Percentiles rank a stretch among this genome's conserved stretches.
phyloP scores from a whole-genome alignment of 1,284 basidiomycete genomes.

The Cryptococcus hybrid region DNA sequence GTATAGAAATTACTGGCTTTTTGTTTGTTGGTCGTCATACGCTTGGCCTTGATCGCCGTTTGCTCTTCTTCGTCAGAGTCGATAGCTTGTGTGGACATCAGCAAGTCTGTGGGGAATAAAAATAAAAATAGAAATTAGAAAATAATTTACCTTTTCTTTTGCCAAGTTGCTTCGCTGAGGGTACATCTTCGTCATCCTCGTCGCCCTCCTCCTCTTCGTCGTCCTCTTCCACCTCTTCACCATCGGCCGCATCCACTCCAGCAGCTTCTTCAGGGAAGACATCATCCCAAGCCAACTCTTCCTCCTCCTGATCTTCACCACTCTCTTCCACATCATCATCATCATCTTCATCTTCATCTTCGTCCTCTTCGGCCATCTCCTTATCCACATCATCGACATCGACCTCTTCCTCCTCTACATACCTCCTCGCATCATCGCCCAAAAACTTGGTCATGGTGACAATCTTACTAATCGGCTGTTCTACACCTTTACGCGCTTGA shows the following conservation, averaged over 20 bases:
- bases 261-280: constrained; percentile 57
- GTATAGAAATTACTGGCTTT: constrained; percentile 92
- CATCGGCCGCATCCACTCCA: constrained; percentile 26
- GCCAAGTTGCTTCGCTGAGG: constrained; percentile 18
- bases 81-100: constrained; percentile 14
- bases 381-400: constrained; percentile 31
- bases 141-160: constrained; percentile 17
- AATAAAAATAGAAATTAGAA: too few species aligned
- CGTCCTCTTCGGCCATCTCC: constrained; percentile 46
- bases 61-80: constrained; percentile 4
- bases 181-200: constrained; percentile 22
- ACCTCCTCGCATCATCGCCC: constrained; percentile 48
- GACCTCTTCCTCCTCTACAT: constrained; percentile 43
- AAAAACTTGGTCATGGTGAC: constrained; percentile 58
- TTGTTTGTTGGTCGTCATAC: constrained; percentile 92
- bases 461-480: constrained; percentile 58
- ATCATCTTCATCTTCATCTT: constrained; percentile 54
- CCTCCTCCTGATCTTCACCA: constrained; percentile 39
- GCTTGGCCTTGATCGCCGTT: constrained; percentile 59
- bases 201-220: constrained; percentile 42
- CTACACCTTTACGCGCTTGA: constrained; percentile 56
- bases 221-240: constrained; percentile 48
- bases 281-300: constrained; percentile 82
- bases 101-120: constrained; percentile 1
- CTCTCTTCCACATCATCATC: constrained; percentile 30